phyloP scores from a whole-genome alignment of 1,284 basidiomycete genomes.

The Papiliotrema nemorosa region DNA sequence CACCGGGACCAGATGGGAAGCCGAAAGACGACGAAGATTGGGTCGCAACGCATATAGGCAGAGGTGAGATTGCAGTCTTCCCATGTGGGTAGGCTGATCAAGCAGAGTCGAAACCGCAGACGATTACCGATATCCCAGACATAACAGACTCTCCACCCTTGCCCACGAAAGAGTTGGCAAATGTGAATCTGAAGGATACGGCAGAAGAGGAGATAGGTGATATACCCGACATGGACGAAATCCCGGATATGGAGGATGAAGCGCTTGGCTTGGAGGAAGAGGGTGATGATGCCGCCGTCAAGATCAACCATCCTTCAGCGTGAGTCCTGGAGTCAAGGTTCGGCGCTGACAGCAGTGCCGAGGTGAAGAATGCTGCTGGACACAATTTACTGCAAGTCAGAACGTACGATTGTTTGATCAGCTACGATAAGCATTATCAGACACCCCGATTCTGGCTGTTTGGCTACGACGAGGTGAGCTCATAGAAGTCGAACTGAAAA shows the following conservation, averaged over 20 bases:
- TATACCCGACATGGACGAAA: constrained; percentile 79
- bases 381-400: constrained; percentile 89
- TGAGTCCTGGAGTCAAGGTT: constrained; percentile 15
- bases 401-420: constrained; percentile 99
- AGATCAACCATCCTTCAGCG: constrained; percentile 33
- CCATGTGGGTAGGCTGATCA: background rate
- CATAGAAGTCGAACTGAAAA: constrained; percentile 10
- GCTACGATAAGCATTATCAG: constrained; percentile 97
- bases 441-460: constrained; percentile 92
- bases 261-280: constrained; percentile 64
- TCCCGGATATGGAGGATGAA: constrained; percentile 83
- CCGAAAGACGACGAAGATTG: constrained; percentile 48
- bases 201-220: constrained; percentile 53
- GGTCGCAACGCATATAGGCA: constrained; percentile 52
- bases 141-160: constrained; percentile 41
- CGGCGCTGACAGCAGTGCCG: constrained; percentile 15
- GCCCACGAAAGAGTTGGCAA: constrained; percentile 42
- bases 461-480: constrained; percentile 83
- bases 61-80: constrained; percentile 25
- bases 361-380: constrained; percentile 54
- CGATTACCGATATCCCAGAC: constrained; percentile 46
- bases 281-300: constrained; percentile 64
- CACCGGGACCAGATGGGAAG: constrained; percentile 38
- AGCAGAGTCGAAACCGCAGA: constrained; percentile 21
- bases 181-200: constrained; percentile 44